These are phyloP conservation scores for Zygosaccharomyces gambellarensis DNA, from an alignment of 805 yeast species.

Conservation along the genomic window DNA sequence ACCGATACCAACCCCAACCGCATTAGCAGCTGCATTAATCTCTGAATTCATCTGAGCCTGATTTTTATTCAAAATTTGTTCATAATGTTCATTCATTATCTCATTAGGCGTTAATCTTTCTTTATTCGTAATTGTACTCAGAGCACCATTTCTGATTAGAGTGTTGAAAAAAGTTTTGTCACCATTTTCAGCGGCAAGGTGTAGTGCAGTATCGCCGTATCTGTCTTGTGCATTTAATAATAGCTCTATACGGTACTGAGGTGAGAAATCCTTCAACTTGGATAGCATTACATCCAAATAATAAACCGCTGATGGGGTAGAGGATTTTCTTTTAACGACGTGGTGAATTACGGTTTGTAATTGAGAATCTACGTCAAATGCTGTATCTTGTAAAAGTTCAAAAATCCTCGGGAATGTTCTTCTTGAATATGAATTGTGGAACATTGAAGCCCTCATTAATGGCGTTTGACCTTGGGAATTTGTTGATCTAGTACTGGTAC, in stretches of 20 bases:
- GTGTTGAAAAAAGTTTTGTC: conserved; percentile 42
- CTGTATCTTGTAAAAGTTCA: conserved; percentile 68
- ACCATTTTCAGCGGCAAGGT: conserved; percentile 71
- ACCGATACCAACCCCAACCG: neutral
- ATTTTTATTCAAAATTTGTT: conserved; percentile 11
- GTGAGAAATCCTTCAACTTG: conserved; percentile 61
- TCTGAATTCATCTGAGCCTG: conserved; percentile 8
- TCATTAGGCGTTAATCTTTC: conserved; percentile 29
- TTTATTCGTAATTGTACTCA: conserved; percentile 46
- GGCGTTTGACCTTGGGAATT: conserved; percentile 83
- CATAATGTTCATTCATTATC: conserved; percentile 37
- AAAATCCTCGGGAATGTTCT: conserved; percentile 75
- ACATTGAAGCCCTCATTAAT: conserved; percentile 73
- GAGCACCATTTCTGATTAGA: conserved; percentile 28
- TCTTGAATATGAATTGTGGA: conserved; percentile 81
- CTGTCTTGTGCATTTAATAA: conserved; percentile 61
- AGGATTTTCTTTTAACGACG: conserved; percentile 65
- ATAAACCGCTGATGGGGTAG: conserved; percentile 75
- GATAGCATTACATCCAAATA: conserved; percentile 73
- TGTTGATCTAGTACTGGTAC: conserved; percentile 55
- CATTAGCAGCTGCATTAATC: conserved; percentile 2
- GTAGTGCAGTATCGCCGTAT: conserved; percentile 88
- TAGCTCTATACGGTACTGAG: conserved; percentile 55
- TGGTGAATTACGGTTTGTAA: conserved; percentile 83
- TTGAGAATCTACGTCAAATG: conserved; percentile 69